Percentiles rank a stretch among this genome's conserved stretches.
These are phyloP conservation scores for Fabrea salina DNA, from an alignment of 169 alveolate species.

Conservation along the genomic window DNA sequence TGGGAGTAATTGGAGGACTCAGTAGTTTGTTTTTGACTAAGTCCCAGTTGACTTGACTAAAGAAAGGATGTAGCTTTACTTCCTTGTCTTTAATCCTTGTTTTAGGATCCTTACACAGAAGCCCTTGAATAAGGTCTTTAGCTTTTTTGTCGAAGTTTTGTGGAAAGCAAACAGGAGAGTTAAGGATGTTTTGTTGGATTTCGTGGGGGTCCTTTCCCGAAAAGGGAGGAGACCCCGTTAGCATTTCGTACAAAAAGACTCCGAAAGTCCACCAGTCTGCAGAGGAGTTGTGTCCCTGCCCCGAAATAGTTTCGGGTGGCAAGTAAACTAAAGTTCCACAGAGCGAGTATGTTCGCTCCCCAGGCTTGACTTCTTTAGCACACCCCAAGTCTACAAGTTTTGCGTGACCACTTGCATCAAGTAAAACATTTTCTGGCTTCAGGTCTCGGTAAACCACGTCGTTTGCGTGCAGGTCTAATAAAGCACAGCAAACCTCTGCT, in stretches of 20 bases:
- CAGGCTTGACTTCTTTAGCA: conserved; percentile 59
- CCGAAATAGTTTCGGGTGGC: conserved; percentile 63
- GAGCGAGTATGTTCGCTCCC: conserved; percentile 54
- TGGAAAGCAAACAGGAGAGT: too few species aligned
- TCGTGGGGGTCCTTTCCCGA: conserved; percentile 93
- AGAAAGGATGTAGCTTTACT: conserved; percentile 30
- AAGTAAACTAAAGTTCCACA: conserved; percentile 70
- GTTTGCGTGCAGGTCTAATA: conserved; percentile 68
- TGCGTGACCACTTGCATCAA: conserved; percentile 78
- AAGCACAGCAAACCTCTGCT: conserved; percentile 50
- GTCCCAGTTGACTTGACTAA: conserved; percentile 30
- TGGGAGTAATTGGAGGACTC: conserved; percentile 20
- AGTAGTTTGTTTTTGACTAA: background rate
- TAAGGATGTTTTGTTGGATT: conserved; percentile 93
- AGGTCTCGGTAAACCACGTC: conserved; percentile 77
- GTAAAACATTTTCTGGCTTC: conserved; percentile 82
- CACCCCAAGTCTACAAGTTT: conserved; percentile 87
- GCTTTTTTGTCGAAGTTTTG: too few species aligned
- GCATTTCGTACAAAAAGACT: conserved; percentile 77
- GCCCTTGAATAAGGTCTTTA: too few species aligned
- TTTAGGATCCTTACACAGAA: too few species aligned
- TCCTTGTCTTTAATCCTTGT: too few species aligned
- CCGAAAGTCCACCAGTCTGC: conserved; percentile 84
- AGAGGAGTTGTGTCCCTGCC: conserved; percentile 46
- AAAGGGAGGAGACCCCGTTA: conserved; percentile 72